Evolutionary conservation across 495 filamentous ascomycete species (phyloP).

Genomic region (Aspergillus homomorphus): DNA sequence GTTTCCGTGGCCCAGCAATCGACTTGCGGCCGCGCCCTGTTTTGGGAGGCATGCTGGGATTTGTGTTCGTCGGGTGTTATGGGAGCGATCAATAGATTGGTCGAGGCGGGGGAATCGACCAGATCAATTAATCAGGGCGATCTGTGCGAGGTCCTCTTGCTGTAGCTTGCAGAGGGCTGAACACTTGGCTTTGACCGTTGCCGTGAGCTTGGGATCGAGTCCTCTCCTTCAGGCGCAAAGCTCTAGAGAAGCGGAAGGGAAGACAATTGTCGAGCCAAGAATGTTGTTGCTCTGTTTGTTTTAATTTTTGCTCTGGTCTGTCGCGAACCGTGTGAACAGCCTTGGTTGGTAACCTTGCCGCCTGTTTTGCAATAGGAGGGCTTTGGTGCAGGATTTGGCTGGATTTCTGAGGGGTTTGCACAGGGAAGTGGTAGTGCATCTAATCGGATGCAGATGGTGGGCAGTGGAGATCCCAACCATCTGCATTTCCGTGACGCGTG

Average conservation of each 20-base stretch:
- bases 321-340: not conserved
- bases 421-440: not conserved
- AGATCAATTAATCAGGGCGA: too few species aligned
- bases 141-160: too few species aligned
- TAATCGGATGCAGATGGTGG: not conserved
- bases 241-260: not conserved
- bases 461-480: conserved; percentile 10
- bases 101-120: not conserved
- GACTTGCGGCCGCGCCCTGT: conserved; percentile 22
- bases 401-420: too few species aligned
- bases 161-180: too few species aligned
- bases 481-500: conserved; percentile 16
- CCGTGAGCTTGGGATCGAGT: not conserved
- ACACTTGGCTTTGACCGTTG: too few species aligned
- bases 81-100: not conserved
- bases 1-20: conserved; percentile 1
- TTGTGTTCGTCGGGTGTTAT: not conserved
- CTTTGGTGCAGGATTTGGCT: too few species aligned
- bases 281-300: not conserved
- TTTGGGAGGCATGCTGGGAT: conserved; percentile 27
- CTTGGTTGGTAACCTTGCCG: too few species aligned
- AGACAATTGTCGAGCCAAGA: not conserved
- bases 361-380: too few species aligned
- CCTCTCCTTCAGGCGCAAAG: not conserved
- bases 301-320: not conserved